A percentile compares a stretch with the other conserved stretches of the same genome.
These are phyloP conservation scores for Tulasnella sp. DNA, from an alignment of 768 basidiomycete genomes.

Conservation along the genomic window DNA sequence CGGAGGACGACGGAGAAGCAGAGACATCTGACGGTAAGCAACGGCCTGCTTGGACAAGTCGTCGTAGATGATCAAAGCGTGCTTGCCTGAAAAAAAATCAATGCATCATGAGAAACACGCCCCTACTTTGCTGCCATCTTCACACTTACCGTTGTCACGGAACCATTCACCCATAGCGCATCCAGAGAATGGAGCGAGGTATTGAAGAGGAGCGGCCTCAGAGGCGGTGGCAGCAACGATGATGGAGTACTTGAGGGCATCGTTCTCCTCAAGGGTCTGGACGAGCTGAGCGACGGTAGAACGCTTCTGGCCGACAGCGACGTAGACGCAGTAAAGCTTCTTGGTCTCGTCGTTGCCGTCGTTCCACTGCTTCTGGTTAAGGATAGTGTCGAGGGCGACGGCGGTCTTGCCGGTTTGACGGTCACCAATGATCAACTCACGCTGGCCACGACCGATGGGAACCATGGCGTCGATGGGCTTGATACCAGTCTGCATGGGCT, in stretches of 20 bases:
- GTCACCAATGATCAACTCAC: slow-evolving; percentile 99
- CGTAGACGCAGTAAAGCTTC: slow-evolving; percentile 99
- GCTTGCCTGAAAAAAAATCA: slow-evolving; percentile 71
- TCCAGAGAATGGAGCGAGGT: slow-evolving; percentile 99
- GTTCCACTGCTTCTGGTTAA: slow-evolving; percentile 99
- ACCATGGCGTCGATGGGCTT: slow-evolving; percentile 99
- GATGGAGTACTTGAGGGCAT: slow-evolving; percentile 99
- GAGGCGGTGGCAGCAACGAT: slow-evolving; percentile 99
- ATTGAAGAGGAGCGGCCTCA: slow-evolving; percentile 98
- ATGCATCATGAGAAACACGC: neutral
- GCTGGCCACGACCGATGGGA: slow-evolving; percentile 99
- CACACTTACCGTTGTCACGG: slow-evolving; percentile 64
- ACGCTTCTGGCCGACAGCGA: slow-evolving; percentile 98
- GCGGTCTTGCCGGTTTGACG: slow-evolving; percentile 99
- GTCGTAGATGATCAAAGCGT: slow-evolving; percentile 99
- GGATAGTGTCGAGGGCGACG: slow-evolving; percentile 99
- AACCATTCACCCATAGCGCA: slow-evolving; percentile 99
- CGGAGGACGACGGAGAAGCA: slow-evolving; percentile 98
- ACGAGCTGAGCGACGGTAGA: slow-evolving; percentile 99
- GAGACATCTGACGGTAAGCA: slow-evolving; percentile 99
- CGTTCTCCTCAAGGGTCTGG: slow-evolving; percentile 99
- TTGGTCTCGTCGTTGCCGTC: slow-evolving; percentile 94
- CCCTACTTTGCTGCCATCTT: neutral
- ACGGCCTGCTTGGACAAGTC: slow-evolving; percentile 99
- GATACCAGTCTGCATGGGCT: slow-evolving; percentile 99